Percentiles rank a stretch among this genome's conserved stretches.
phyloP scores from a whole-genome alignment of 129 eudicot species.

The Tagetes patula region DNA sequence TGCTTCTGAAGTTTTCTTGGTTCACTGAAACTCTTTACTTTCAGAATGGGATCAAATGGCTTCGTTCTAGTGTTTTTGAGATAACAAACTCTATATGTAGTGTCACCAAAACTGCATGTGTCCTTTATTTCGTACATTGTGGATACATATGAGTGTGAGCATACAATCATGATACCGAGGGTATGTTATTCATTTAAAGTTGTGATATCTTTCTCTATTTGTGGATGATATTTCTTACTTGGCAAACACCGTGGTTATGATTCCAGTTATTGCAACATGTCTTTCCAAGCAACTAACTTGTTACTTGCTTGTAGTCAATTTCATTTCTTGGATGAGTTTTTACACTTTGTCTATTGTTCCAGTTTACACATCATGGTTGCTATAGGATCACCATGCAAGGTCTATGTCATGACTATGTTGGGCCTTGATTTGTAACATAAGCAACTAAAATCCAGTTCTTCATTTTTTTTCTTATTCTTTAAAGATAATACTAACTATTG shows the following conservation, averaged over 20 bases:
- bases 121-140: conserved; percentile 14
- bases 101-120: conserved; percentile 16
- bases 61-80: conserved; percentile 13
- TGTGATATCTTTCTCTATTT: too few relatives aligned
- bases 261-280: not conserved
- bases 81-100: conserved; percentile 15
- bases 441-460: conserved; percentile 59
- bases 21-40: conserved; percentile 18
- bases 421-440: conserved; percentile 17
- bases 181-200: conserved; percentile 10
- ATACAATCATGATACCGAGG: conserved; percentile 1
- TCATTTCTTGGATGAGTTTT: not conserved
- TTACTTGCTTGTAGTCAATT: not conserved
- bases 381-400: not conserved
- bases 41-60: conserved; percentile 14
- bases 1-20: conserved; percentile 16
- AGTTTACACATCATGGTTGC: not conserved
- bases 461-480: not conserved
- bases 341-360: too few relatives aligned
- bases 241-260: not conserved
- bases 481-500: conserved; percentile 70
- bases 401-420: not conserved
- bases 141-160: conserved; percentile 16
- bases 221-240: not conserved
- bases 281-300: too few relatives aligned